Conservation (phyloP, 2,329 filamentous ascomycete species). For the Fusarium napiforme region DNA sequence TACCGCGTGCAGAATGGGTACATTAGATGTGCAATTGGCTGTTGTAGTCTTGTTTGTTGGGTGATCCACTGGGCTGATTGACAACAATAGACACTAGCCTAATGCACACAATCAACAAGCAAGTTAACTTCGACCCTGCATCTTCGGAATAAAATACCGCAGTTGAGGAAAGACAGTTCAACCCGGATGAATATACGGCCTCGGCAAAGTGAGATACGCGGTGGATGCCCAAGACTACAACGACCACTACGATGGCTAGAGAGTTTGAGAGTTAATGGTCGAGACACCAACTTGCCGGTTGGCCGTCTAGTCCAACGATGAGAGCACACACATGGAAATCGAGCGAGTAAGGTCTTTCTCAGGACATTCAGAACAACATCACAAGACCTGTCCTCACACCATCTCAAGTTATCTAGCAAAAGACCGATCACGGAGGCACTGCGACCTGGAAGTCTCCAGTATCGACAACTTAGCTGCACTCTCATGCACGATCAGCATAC, state of each 20-base stretch:
- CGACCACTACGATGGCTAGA: neutral
- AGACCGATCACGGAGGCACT: neutral
- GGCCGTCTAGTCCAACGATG: neutral
- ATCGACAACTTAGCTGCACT: neutral
- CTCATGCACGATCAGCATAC: neutral
- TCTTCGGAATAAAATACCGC: neutral
- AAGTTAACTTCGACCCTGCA: neutral
- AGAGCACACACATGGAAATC: neutral
- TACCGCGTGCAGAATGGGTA: fast-evolving
- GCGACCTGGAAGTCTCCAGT: neutral
- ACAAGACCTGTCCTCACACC: neutral
- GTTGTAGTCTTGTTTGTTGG: neutral
- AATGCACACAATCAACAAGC: neutral
- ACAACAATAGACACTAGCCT: neutral
- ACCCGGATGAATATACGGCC: neutral
- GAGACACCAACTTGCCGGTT: neutral
- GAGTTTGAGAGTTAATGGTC: neutral
- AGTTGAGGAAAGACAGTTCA: neutral
- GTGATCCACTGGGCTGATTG: neutral
- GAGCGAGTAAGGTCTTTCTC: neutral
- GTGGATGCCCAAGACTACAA: neutral
- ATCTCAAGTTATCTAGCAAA: neutral
- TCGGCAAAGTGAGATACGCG: neutral
- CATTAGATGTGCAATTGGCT: neutral
- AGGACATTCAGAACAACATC: neutral